Conservation (phyloP, 2,329 filamentous ascomycete species). For the Monosporascus sp. region DNA sequence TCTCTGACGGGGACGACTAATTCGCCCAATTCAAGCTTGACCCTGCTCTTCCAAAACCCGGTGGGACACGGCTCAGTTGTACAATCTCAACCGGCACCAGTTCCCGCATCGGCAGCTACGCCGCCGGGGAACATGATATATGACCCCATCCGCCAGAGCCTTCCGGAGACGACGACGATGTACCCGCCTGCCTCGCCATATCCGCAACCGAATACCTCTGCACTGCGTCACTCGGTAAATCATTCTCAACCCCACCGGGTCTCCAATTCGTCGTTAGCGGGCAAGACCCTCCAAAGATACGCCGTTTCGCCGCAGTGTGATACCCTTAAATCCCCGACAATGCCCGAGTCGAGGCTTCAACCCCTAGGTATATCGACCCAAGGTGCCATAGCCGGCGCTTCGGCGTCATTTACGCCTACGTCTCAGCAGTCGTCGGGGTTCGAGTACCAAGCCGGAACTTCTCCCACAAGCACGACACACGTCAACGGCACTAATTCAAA, state of each 20-base stretch:
- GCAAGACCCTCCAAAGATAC: conserved; percentile 22
- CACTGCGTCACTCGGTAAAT: conserved; percentile 38
- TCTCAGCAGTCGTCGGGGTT: conserved; percentile 38
- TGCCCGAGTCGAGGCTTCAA: conserved; percentile 24
- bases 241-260: conserved; percentile 17
- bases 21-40: conserved; percentile 77
- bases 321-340: conserved; percentile 23
- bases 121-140: conserved; percentile 56
- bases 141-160: conserved; percentile 52
- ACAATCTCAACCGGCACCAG: conserved; percentile 9
- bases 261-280: conserved; percentile 13
- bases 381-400: conserved; percentile 13
- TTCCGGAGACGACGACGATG: conserved; percentile 43
- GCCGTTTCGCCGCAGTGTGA: conserved; percentile 25
- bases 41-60: conserved; percentile 67
- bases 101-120: conserved; percentile 37
- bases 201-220: conserved; percentile 44
- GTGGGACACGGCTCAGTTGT: conserved; percentile 15
- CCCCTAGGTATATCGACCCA: conserved; percentile 18
- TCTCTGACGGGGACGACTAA: conserved; percentile 84
- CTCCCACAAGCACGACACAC: conserved; percentile 36
- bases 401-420: conserved; percentile 33
- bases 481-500: conserved; percentile 19
- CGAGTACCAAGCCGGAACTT: conserved; percentile 34
- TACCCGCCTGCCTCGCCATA: conserved; percentile 40